Conservation (phyloP, 2,329 filamentous ascomycete species). For the Fusarium brachygibbosum region DNA sequence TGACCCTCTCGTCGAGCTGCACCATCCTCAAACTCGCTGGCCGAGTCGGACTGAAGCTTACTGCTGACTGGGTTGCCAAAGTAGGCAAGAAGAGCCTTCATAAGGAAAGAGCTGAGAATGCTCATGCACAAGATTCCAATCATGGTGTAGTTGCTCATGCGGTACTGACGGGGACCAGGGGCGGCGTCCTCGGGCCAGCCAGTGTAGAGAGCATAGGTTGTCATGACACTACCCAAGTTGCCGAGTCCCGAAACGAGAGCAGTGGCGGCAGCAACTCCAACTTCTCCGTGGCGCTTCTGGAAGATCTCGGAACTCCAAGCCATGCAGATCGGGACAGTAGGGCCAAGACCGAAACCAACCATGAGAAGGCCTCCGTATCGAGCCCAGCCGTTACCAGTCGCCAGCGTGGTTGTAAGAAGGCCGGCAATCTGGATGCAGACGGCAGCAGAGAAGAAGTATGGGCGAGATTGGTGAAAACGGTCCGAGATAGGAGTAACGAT, state of each 20-base stretch:
- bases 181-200: constrained; percentile 84
- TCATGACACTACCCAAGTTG: constrained; percentile 87
- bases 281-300: constrained; percentile 88
- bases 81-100: constrained; percentile 74
- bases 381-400: constrained; percentile 78
- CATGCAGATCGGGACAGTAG: constrained; percentile 94
- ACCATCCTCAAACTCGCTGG: constrained; percentile 68
- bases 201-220: constrained; percentile 89
- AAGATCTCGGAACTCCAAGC: constrained; percentile 94
- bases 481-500: constrained; percentile 88
- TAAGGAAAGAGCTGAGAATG: constrained; percentile 77
- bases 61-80: constrained; percentile 67
- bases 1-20: constrained; percentile 70
- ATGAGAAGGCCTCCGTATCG: constrained; percentile 90
- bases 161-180: constrained; percentile 78
- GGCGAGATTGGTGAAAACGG: constrained; percentile 83
- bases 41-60: constrained; percentile 59
- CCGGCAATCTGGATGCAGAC: constrained; percentile 85
- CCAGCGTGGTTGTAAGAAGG: constrained; percentile 83
- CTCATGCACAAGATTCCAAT: constrained; percentile 85
- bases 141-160: constrained; percentile 89
- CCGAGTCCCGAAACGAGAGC: constrained; percentile 89
- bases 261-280: constrained; percentile 87
- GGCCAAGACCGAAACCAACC: constrained; percentile 90
- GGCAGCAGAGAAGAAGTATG: constrained; percentile 83